Evolutionary conservation across 345 rosid species (phyloP), one percentile per base, ranked within the genome.

Genomic region (Hibiscus trionum): DNA sequence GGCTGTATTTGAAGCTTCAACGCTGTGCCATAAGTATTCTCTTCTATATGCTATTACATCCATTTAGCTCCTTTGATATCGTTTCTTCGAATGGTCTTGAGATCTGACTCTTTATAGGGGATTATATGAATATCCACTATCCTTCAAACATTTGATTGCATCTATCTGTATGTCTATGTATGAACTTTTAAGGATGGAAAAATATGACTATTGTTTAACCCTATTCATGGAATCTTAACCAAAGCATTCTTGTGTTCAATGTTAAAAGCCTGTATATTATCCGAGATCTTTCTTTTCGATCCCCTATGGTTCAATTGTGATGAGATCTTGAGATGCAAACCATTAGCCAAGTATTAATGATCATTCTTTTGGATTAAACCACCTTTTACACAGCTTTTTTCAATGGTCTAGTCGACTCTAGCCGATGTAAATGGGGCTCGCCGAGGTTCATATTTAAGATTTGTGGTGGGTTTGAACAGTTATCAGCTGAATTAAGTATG

Each of bases 261-360:
- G 11, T 10, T 3, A 10, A 2, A 44, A 44, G 47, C 12, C 47
- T 44, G 33, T 60, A 39, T 1, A 29, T 29, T 29, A 72, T 69
- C 84, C 71, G 89, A 83, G 1, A 44, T 50, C 17, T 50, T 50
- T 50, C 17, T 50, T 50, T 50, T 50, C 19, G 0, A 50, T 16
- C 56, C 56, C 56, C 6, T 50, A 50, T 50, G 56, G 56, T 50
- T 50, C 56, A 50, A 6, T 50, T 14, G 56, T 50, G 7, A 21
- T 16, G 56, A 14, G 56, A 50, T 50, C 15, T 50, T 50, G 56
- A 16, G 56, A 50, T 16, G 19, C 56, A 50, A 16, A 19, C 5
- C 5, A 14, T 4, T 49, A 14, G 17, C 17, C 16, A 49, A 49
- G 55, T 50, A 50, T 15, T 50, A 50, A 50, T 50, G 55, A 14